A percentile compares a stretch with the other conserved stretches of the same genome.
phyloP scores from a whole-genome alignment of 208 protist species.

The Herpetomonas tarakana region DNA sequence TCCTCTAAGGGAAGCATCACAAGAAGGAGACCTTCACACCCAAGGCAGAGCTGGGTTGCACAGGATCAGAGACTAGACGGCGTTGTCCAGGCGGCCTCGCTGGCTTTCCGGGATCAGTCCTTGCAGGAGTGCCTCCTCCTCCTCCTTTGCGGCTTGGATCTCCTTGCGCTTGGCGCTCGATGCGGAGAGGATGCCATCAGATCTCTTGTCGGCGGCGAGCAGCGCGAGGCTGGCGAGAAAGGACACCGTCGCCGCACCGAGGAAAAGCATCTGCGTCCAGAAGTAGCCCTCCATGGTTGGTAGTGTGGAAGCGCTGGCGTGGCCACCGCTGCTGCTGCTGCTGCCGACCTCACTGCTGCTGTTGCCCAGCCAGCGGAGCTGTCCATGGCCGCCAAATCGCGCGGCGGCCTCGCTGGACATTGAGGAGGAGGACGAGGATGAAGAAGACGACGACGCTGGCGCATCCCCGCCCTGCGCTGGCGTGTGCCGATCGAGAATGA shows the following conservation, averaged over 20 bases:
- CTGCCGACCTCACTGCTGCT: neutral
- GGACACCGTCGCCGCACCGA: conserved; percentile 31
- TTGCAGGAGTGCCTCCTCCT: conserved; percentile 5
- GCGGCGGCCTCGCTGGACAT: neutral
- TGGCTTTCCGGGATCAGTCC: conserved; percentile 8
- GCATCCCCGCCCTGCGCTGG: neutral
- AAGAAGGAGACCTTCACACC: no score
- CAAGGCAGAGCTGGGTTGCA: no score
- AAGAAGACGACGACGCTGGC: neutral
- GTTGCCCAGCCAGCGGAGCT: neutral
- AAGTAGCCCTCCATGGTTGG: conserved; percentile 60
- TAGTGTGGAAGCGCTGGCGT: conserved; percentile 3
- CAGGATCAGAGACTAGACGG: no score
- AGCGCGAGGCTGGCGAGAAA: conserved; percentile 48
- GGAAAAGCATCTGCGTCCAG: conserved; percentile 57
- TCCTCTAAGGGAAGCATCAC: no score
- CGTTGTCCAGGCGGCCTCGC: neutral
- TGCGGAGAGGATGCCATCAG: conserved; percentile 47
- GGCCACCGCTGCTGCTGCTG: conserved; percentile 3
- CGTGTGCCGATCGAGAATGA: conserved; percentile 59
- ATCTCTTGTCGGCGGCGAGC: conserved; percentile 39
- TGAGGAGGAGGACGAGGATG: conserved; percentile 1
- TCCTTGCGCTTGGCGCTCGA: conserved; percentile 27
- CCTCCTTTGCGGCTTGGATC: conserved; percentile 22
- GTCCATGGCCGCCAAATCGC: neutral